Percentiles rank a stretch among this genome's conserved stretches.
Evolutionary conservation across 768 basidiomycete species (phyloP).

Genomic region (Dioszegia crocea): DNA sequence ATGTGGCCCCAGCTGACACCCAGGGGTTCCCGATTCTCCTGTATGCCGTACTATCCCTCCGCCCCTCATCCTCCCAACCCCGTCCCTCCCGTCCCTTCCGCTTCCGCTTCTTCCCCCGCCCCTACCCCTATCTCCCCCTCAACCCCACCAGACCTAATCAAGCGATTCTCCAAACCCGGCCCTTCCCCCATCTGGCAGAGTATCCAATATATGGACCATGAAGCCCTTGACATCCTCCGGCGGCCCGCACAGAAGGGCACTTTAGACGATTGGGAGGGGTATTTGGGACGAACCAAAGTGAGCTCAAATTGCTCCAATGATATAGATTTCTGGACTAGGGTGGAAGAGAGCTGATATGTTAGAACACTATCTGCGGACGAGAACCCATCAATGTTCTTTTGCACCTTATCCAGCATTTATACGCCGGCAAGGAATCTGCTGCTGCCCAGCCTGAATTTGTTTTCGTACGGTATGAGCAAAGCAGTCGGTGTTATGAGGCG

Average conservation of each 20-base stretch:
- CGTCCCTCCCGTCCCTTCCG: constrained; percentile 33
- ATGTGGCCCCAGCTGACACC: constrained; percentile 7
- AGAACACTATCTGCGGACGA: constrained; percentile 95
- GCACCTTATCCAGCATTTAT: constrained; percentile 63
- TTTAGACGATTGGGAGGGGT: constrained; percentile 39
- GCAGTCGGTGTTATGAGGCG: constrained; percentile 64
- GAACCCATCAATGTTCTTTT: constrained; percentile 92
- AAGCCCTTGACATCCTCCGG: constrained; percentile 63
- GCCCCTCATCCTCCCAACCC: constrained; percentile 35
- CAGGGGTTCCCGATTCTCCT: constrained; percentile 47
- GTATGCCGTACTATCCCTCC: constrained; percentile 44
- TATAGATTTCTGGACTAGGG: constrained; percentile 7
- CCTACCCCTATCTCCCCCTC: constrained; percentile 14
- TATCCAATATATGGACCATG: constrained; percentile 76
- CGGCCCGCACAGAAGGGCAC: constrained; percentile 30
- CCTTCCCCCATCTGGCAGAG: constrained; percentile 70
- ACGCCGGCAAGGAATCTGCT: constrained; percentile 51
- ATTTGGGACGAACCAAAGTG: constrained; percentile 46
- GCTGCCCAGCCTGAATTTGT: constrained; percentile 54
- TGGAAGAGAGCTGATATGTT: constrained; percentile 57
- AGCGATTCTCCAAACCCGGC: constrained; percentile 18
- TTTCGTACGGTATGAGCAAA: constrained; percentile 94
- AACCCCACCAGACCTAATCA: constrained; percentile 20
- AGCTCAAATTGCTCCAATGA: constrained; percentile 12
- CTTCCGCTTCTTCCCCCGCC: background rate